Percentiles rank a stretch among this genome's conserved stretches.
These are phyloP conservation scores for Acanthamoeba lenticulata DNA, from an alignment of 208 protist genomes.

Conservation along the genomic window DNA sequence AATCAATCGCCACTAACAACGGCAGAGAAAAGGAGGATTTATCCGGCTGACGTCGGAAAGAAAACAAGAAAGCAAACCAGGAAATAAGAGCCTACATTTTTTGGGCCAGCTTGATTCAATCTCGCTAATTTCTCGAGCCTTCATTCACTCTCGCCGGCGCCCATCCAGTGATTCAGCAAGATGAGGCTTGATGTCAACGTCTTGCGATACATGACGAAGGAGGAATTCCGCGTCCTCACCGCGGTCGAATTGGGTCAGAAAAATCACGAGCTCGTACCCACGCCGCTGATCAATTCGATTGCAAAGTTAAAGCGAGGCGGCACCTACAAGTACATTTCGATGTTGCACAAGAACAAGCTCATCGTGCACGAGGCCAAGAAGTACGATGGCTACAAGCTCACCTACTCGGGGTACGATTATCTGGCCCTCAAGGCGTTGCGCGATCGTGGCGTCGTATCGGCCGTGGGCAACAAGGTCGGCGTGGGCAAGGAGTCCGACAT, in stretches of 20 bases:
- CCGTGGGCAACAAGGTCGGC: slow-evolving; percentile 96
- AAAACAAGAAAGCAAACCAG: not conserved
- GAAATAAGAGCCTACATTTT: not conserved
- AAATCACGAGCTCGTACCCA: slow-evolving; percentile 98
- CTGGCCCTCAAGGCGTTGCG: slow-evolving; percentile 96
- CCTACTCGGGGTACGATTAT: slow-evolving; percentile 99
- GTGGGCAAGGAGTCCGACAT: slow-evolving; percentile 99
- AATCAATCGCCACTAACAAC: not conserved
- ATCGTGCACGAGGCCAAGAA: slow-evolving; percentile 89
- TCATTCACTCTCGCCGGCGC: not conserved
- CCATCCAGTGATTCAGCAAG: not conserved
- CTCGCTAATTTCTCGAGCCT: not conserved
- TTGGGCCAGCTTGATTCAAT: not conserved
- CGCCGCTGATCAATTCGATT: slow-evolving; percentile 94
- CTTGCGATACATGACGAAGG: slow-evolving; percentile 22
- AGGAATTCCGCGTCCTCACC: slow-evolving; percentile 81
- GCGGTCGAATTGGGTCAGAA: slow-evolving; percentile 98
- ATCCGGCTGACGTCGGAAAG: not conserved
- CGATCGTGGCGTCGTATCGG: slow-evolving; percentile 91
- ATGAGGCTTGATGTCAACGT: slow-evolving; percentile 32
- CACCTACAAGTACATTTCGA: slow-evolving; percentile 5
- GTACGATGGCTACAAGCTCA: slow-evolving; percentile 98
- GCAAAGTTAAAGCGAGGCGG: slow-evolving; percentile 92
- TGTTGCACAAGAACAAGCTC: slow-evolving; percentile 69
- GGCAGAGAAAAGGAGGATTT: not conserved